Evolutionary conservation across 768 basidiomycete genomes (phyloP), one percentile per base, ranked within the genome.

Genomic region (Xerocomus potaroensis): DNA sequence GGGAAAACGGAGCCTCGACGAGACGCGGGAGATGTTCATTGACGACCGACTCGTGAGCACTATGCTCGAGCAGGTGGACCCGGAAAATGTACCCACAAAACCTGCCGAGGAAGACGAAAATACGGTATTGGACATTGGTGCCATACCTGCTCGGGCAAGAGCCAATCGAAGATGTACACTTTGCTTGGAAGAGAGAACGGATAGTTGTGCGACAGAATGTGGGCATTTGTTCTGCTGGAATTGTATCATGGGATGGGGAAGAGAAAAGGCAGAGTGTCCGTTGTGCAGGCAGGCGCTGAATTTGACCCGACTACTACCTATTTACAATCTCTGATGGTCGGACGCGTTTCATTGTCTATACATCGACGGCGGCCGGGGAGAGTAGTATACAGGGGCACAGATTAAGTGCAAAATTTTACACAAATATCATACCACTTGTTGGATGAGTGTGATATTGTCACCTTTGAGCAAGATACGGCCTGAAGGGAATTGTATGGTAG

Each of bases 371-470:
- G 23, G 45, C 41, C 43, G 24, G 23, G 19, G 23, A 39, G 19
- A 27, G 33, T 54, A 65, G 55, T 53, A 41, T 65, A 64, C 61
- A 61, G 14, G 39, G 35, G 19, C 29, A 47, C 48, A 30, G 24
- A 39, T 39, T 50, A 18, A 9, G 42, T 18, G 29, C 38, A 43
- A 35, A 37, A 23, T 16, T 15, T 61, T 59, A 53, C 62, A 24
- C 23, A 16, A 32, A 35, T 24, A 36, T 67, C 53, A 71, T 61
- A 61, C 64, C 23, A 72, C 54, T 69, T 84, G 87, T 63, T 95
- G 91, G 64, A 97, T 95, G 44, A 94, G 80, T n/a, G 95, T 97
- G 62, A 98, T 97, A 65, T 94, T 96, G 65, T 98, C 95, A 49
- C 95, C 95, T 70, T 98, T 98, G 54, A 98, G 75, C 56, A 98